These are phyloP conservation scores for Metschnikowia kofuensis DNA, from an alignment of 805 yeast species.

Conservation along the genomic window DNA sequence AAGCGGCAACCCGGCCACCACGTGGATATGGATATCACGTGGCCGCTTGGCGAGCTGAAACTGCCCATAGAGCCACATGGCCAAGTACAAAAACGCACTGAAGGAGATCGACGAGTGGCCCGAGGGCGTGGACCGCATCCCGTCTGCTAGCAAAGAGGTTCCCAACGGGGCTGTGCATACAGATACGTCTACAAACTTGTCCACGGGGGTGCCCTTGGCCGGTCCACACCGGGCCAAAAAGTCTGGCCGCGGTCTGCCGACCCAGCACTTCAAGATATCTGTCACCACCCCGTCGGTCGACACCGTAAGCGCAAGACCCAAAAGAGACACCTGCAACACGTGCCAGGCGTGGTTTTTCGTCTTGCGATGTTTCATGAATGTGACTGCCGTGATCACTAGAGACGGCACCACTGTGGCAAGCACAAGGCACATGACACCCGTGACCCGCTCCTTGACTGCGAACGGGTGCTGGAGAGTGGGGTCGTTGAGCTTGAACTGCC, in stretches of 20 bases:
- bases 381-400: constrained; percentile 17
- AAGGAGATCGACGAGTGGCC: constrained; percentile 58
- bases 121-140: constrained; percentile 55
- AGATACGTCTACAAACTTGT: constrained; percentile 19
- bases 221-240: constrained; percentile 19
- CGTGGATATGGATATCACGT: constrained; percentile 11
- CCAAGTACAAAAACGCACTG: constrained; percentile 45
- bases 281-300: constrained; percentile 32
- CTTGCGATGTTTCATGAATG: constrained; percentile 10
- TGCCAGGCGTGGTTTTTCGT: constrained; percentile 19
- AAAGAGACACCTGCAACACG: constrained; percentile 27
- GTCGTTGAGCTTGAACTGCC: constrained; percentile 35
- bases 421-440: constrained; percentile 24
- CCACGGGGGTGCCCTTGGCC: constrained; percentile 9
- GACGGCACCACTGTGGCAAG: constrained; percentile 28
- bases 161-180: constrained; percentile 29
- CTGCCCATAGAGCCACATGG: constrained; percentile 50
- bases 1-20: constrained; percentile 19
- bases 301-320: constrained; percentile 29
- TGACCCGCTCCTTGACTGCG: constrained; percentile 29
- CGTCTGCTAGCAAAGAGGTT: constrained; percentile 37
- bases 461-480: constrained; percentile 36
- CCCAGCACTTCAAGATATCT: constrained; percentile 37
- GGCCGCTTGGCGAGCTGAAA: constrained; percentile 16
- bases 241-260: constrained; percentile 23